Evolutionary conservation across 805 yeast species (phyloP).

Genomic region (Brettanomyces custersianus): DNA sequence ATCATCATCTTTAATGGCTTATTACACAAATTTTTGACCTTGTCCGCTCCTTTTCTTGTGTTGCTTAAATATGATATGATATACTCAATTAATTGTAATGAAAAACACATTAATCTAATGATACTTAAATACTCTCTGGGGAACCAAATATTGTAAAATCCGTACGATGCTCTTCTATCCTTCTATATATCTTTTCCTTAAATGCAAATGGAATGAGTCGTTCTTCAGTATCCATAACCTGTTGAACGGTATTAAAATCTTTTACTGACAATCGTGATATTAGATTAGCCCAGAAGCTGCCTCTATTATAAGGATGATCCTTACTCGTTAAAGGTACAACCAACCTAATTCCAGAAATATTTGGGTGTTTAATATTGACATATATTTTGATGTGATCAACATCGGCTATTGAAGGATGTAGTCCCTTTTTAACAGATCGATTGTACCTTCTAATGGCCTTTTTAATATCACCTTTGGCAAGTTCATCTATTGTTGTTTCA

Average conservation of each 20-base stretch:
- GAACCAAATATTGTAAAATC: too few relatives aligned
- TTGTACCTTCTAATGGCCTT: slow-evolving; percentile 12
- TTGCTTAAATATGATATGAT: too few relatives aligned
- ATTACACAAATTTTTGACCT: too few relatives aligned
- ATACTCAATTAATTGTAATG: too few relatives aligned
- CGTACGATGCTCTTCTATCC: too few relatives aligned
- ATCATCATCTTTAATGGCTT: too few relatives aligned
- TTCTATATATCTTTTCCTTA: slow-evolving; percentile 11
- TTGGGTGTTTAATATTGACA: slow-evolving; percentile 32
- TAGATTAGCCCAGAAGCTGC: slow-evolving; percentile 26
- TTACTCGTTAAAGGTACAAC: slow-evolving; percentile 27
- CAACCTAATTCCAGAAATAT: slow-evolving; percentile 23
- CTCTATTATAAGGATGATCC: slow-evolving; percentile 30
- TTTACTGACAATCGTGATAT: slow-evolving; percentile 16
- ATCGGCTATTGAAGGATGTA: neutral
- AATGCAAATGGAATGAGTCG: slow-evolving; percentile 18
- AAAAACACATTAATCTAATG: too few relatives aligned
- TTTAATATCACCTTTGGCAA: slow-evolving; percentile 18
- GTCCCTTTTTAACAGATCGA: neutral
- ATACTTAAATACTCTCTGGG: too few relatives aligned
- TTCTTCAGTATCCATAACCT: slow-evolving; percentile 20
- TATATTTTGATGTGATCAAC: slow-evolving; percentile 14
- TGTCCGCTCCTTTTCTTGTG: too few relatives aligned
- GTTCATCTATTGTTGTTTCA: slow-evolving; percentile 26
- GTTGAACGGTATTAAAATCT: slow-evolving; percentile 4